A percentile compares a stretch with the other conserved stretches of the same genome.
These are phyloP conservation scores for Cicer arietinum DNA, from an alignment of 306 rosid genomes.

Conservation along the genomic window DNA sequence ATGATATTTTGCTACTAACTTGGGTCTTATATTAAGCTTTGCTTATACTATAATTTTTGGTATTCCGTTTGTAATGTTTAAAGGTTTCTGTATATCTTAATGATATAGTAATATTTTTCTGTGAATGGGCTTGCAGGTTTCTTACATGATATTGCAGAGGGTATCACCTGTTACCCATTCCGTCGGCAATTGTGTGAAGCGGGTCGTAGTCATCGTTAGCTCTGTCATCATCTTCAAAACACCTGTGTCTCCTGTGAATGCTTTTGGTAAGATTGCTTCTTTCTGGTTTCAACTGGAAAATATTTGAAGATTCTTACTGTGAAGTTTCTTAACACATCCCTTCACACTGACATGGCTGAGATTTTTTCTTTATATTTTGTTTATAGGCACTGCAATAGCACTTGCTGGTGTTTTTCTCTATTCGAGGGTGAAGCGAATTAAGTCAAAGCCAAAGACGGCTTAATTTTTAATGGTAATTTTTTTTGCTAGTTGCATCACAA, in stretches of 20 bases:
- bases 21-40: not conserved
- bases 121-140: conserved; percentile 72
- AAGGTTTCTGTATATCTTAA: not conserved
- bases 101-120: conserved; percentile 27
- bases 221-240: conserved; percentile 94
- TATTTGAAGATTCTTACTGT: conserved; percentile 17
- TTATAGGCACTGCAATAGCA: conserved; percentile 84
- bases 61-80: conserved; percentile 11
- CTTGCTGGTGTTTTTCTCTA: conserved; percentile 95
- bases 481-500: conserved; percentile 47
- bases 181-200: conserved; percentile 96
- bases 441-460: conserved; percentile 83
- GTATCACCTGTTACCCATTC: conserved; percentile 99
- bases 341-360: conserved; percentile 16
- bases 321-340: conserved; percentile 16
- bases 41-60: not conserved
- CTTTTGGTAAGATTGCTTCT: conserved; percentile 66
- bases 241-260: conserved; percentile 79
- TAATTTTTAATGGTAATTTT: conserved; percentile 47
- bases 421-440: conserved; percentile 90
- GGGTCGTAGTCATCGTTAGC: conserved; percentile 98
- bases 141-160: conserved; percentile 97
- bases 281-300: conserved; percentile 37
- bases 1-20: not conserved
- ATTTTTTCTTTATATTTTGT: conserved; percentile 38